Evolutionary conservation across 1,139 yeast genomes (phyloP), one percentile per base, ranked within the genome.

Genomic region (Geotrichum carabidarum): DNA sequence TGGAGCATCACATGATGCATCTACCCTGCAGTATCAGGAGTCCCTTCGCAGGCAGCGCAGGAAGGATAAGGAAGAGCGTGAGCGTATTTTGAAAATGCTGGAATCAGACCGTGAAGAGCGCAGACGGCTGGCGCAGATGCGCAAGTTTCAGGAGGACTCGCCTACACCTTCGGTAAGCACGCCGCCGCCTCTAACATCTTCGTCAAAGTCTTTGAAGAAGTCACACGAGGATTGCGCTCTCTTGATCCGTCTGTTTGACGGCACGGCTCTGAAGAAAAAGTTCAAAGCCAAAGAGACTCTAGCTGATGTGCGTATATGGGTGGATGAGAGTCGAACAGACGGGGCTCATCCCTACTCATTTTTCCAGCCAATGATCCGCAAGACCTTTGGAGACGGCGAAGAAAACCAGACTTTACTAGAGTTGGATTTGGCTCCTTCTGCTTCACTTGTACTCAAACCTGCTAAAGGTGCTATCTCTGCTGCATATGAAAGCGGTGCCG

Each of bases 371-470:
- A 69, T 77, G 36, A 80, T 80, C n/a, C 62, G 60, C 47, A 70
- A 76, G 35, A 70, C 75, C 1, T 78, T 76, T 59, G 71, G 77
- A 1, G 84, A 83, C 53, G 56, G 49, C 30, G 90, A 84, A 63
- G 73, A 75, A 54, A 17, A 40, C 7, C 65, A 65, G 50, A 67
- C 79, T 3, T 71, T 86, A 45, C 65, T 62, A 27, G 75, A 72
- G 4, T 71, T 86, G 50, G 80, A 76, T 8, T 71, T 86, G 55
- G 71, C 77, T 12, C 93, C 94, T 1, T 73, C 91, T 52, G 81
- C 89, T 12, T 86, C 84, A 0, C 68, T 86, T 48, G 80, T 83
- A 40, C 71, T 86, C 58, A 82, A 83, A 62, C 87, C 88, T 0
- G 67, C 65, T 14, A 52, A 58, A 22, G 65, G 66, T 32, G 65